These are phyloP conservation scores for Pestalotiopsis fici DNA, from an alignment of 2,329 filamentous ascomycete species.

Conservation along the genomic window DNA sequence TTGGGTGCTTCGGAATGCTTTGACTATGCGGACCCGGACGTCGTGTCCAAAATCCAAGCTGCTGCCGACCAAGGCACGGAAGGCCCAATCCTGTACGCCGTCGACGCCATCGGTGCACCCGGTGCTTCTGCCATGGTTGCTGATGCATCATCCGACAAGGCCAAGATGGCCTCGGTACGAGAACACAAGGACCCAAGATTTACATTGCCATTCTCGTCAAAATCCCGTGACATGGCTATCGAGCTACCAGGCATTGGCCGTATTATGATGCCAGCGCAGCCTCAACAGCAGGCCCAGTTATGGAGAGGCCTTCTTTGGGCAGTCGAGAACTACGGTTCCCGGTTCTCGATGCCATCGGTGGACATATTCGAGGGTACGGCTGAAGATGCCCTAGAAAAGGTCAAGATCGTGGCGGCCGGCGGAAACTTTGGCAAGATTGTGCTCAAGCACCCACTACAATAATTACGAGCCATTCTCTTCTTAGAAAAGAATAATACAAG, in stretches of 20 bases:
- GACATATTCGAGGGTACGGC: not conserved
- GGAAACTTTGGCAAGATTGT: slow-evolving; percentile 6
- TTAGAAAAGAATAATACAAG: not conserved
- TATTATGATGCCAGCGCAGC: not conserved
- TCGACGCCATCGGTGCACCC: not conserved
- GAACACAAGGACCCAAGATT: not conserved
- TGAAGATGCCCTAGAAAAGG: not conserved
- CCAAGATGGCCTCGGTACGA: not conserved
- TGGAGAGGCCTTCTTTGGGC: not conserved
- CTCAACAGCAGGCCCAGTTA: not conserved
- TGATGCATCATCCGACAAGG: not conserved
- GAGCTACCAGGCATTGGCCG: not conserved
- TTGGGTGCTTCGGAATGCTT: slow-evolving; percentile 35
- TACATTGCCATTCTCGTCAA: not conserved
- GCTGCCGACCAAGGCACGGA: not conserved
- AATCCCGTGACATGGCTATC: not conserved
- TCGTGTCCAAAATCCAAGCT: slow-evolving; percentile 11
- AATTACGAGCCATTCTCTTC: too few relatives aligned
- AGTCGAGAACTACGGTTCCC: not conserved
- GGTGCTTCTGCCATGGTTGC: not conserved
- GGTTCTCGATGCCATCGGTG: not conserved
- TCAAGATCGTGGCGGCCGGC: not conserved
- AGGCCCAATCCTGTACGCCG: not conserved
- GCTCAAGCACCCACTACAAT: slow-evolving; percentile 1
- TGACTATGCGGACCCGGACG: slow-evolving; percentile 29